Evolutionary conservation across 108 stramenopile species (phyloP).

Genomic region (Cylindrotheca fusiformis): DNA sequence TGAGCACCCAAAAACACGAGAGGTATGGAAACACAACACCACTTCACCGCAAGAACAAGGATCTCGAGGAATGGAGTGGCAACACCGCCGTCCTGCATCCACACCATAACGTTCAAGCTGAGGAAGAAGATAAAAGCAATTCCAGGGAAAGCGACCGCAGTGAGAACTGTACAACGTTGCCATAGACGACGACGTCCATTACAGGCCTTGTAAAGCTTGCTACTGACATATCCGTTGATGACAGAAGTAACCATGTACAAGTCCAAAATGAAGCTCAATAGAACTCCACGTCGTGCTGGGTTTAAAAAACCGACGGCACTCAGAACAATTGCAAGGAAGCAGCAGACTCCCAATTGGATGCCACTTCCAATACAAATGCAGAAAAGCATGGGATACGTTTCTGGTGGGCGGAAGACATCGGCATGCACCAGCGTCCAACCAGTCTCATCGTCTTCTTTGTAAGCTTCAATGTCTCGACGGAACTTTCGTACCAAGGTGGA

Average conservation of each 20-base stretch:
- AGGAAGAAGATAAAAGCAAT: conserved; percentile 76
- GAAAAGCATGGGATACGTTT: conserved; percentile 88
- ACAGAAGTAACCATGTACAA: conserved; percentile 90
- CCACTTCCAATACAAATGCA: conserved; percentile 96
- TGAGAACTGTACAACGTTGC: conserved; percentile 92
- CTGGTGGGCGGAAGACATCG: no score
- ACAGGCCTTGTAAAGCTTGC: conserved; percentile 93
- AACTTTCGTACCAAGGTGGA: conserved; percentile 95
- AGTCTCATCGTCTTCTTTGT: conserved; percentile 95
- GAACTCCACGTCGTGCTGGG: conserved; percentile 90
- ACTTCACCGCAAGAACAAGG: conserved; percentile 92
- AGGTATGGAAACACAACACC: conserved; percentile 96
- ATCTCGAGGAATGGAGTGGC: conserved; percentile 93
- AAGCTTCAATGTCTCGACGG: conserved; percentile 89
- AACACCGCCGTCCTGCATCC: conserved; percentile 84
- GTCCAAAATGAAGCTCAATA: conserved; percentile 86
- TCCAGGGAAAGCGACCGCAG: conserved; percentile 91
- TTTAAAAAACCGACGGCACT: conserved; percentile 90
- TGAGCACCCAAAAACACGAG: conserved; percentile 98
- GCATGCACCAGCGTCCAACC: conserved; percentile 99
- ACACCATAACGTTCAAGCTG: conserved; percentile 90
- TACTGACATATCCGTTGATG: conserved; percentile 86
- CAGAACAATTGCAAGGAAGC: conserved; percentile 73
- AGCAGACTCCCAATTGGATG: conserved; percentile 68
- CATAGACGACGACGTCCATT: conserved; percentile 88